Percentiles rank a stretch among this genome's conserved stretches.
Conservation (phyloP, 148 eudicot genomes). For the Drosera capensis region DNA sequence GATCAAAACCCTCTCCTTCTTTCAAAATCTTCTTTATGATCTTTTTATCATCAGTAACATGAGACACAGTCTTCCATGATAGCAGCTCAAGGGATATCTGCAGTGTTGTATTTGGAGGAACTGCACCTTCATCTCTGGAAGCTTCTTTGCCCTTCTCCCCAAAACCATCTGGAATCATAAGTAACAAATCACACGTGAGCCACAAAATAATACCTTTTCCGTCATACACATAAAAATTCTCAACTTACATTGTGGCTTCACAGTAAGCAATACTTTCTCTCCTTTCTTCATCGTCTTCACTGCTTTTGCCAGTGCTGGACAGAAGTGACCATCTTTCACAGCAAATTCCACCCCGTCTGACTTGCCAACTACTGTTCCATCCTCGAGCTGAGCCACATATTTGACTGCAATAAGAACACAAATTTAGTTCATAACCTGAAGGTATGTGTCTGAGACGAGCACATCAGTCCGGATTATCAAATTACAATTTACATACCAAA, state of each 20-base stretch:
- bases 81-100: constrained; percentile 55
- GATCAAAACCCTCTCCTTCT: constrained; percentile 91
- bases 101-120: constrained; percentile 73
- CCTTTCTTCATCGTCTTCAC: constrained; percentile 99
- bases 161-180: constrained; percentile 64
- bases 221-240: no score
- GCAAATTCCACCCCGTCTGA: constrained; percentile 73
- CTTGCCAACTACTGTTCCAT: constrained; percentile 56
- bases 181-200: not conserved
- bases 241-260: constrained; percentile 77
- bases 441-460: not conserved
- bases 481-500: constrained; percentile 29
- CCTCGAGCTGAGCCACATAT: constrained; percentile 69
- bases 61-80: constrained; percentile 76
- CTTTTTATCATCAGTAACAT: constrained; percentile 78
- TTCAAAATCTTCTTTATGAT: constrained; percentile 69
- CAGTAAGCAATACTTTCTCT: constrained; percentile 66
- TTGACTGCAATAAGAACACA: constrained; percentile 31
- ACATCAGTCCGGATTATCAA: no score
- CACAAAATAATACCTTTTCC: no score
- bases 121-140: constrained; percentile 51
- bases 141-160: constrained; percentile 89
- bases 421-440: not conserved
- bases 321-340: constrained; percentile 74
- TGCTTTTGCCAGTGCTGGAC: constrained; percentile 84